Percentiles rank a stretch among this genome's conserved stretches.
Evolutionary conservation across 495 filamentous ascomycete genomes (phyloP).

Genomic region (Penicillium canescens): DNA sequence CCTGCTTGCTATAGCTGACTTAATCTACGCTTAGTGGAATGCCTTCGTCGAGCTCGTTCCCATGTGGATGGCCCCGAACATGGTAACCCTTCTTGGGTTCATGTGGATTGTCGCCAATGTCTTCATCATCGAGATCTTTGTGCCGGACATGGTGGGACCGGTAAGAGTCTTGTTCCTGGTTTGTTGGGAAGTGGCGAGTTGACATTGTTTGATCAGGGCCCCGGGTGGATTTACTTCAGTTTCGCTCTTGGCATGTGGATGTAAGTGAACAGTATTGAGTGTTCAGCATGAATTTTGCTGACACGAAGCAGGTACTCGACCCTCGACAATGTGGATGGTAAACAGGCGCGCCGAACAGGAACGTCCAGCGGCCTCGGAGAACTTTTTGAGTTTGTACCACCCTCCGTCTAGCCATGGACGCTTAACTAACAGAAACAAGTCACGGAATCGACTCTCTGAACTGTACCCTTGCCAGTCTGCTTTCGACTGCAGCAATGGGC

Average conservation of each 20-base stretch:
- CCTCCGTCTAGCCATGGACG: background rate
- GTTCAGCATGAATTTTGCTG: background rate
- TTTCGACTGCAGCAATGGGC: slow-evolving; percentile 90
- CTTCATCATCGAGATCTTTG: slow-evolving; percentile 70
- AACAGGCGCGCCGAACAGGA: slow-evolving; percentile 92
- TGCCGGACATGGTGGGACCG: slow-evolving; percentile 92
- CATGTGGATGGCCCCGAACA: slow-evolving; percentile 95
- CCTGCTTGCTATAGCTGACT: slow-evolving; percentile 7
- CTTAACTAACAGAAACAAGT: slow-evolving; percentile 44
- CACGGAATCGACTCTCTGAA: slow-evolving; percentile 98
- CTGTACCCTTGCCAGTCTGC: slow-evolving; percentile 86
- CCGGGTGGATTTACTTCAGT: slow-evolving; percentile 90
- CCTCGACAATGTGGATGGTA: slow-evolving; percentile 97
- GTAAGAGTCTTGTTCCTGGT: slow-evolving; percentile 47
- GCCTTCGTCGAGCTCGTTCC: slow-evolving; percentile 90
- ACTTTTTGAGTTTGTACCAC: slow-evolving; percentile 76
- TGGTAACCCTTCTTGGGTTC: slow-evolving; percentile 95
- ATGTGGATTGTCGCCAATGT: slow-evolving; percentile 90
- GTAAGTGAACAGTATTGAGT: slow-evolving; percentile 42
- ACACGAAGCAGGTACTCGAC: slow-evolving; percentile 71
- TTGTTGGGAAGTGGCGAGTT: slow-evolving; percentile 12
- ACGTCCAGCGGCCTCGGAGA: slow-evolving; percentile 94
- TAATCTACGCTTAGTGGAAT: slow-evolving; percentile 74
- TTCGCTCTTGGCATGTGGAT: slow-evolving; percentile 94
- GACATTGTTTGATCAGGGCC: slow-evolving; percentile 58